These are phyloP conservation scores for Claviceps paspali DNA, from an alignment of 2,329 filamentous ascomycete species.

Conservation along the genomic window DNA sequence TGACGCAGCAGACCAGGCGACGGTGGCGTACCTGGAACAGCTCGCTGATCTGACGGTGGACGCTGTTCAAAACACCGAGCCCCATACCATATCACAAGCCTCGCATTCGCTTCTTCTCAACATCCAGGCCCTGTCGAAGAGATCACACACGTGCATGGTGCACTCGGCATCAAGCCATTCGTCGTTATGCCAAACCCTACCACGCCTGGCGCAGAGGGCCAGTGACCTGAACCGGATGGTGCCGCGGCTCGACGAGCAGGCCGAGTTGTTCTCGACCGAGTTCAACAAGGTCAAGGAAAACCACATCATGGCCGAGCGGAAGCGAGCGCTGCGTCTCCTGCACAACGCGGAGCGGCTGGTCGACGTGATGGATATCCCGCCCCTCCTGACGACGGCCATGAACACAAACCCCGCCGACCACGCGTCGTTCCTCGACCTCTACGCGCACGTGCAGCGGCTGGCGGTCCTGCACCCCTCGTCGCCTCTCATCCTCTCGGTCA, in stretches of 20 bases:
- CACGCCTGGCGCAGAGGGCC: slow-evolving; percentile 49
- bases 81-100: slow-evolving; percentile 62
- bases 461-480: slow-evolving; percentile 72
- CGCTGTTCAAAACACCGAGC: slow-evolving; percentile 59
- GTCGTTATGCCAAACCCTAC: slow-evolving; percentile 58
- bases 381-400: slow-evolving; percentile 68
- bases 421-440: slow-evolving; percentile 76
- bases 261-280: slow-evolving; percentile 64
- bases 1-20: slow-evolving; percentile 31
- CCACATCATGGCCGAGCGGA: slow-evolving; percentile 55
- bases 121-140: slow-evolving; percentile 76
- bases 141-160: slow-evolving; percentile 75
- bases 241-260: slow-evolving; percentile 63
- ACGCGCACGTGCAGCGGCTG: slow-evolving; percentile 82
- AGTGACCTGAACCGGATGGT: slow-evolving; percentile 55
- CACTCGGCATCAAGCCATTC: slow-evolving; percentile 63
- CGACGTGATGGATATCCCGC: slow-evolving; percentile 81
- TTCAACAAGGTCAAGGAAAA: slow-evolving; percentile 62
- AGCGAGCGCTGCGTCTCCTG: slow-evolving; percentile 65
- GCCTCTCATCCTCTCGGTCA: slow-evolving; percentile 55
- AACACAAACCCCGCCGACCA: slow-evolving; percentile 55
- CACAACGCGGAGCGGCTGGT: slow-evolving; percentile 80
- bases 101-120: slow-evolving; percentile 70
- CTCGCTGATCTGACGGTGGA: slow-evolving; percentile 64
- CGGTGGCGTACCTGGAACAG: slow-evolving; percentile 58